phyloP scores from a whole-genome alignment of 2,329 filamentous ascomycete genomes.

The Cladosporium cucumerinum region DNA sequence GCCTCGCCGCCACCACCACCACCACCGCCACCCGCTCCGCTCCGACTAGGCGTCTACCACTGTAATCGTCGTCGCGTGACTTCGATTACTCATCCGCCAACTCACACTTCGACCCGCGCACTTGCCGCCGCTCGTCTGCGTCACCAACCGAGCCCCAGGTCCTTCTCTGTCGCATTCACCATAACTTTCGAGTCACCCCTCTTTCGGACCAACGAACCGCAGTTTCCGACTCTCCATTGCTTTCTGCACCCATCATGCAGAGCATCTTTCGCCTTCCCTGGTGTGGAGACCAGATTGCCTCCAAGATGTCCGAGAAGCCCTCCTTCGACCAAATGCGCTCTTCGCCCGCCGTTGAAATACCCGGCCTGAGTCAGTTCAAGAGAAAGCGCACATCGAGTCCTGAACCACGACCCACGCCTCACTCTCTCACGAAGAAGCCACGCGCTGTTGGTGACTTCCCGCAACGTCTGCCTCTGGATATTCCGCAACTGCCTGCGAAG shows the following conservation, averaged over 20 bases:
- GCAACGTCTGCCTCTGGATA: constrained; percentile 15
- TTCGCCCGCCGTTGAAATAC: constrained; percentile 45
- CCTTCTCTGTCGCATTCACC: constrained; percentile 23
- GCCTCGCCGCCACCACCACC: constrained; percentile 2
- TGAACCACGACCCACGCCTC: constrained; percentile 32
- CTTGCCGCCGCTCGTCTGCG: not conserved
- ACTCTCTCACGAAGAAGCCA: constrained; percentile 14
- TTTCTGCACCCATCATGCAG: constrained; percentile 41
- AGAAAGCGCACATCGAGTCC: constrained; percentile 55
- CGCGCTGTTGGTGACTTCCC: constrained; percentile 6
- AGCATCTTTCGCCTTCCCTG: constrained; percentile 51
- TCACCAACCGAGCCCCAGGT: not conserved
- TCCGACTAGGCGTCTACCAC: not conserved
- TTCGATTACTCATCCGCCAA: constrained; percentile 8
- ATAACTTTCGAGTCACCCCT: constrained; percentile 27
- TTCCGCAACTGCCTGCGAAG: constrained; percentile 13
- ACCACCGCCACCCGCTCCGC: not conserved
- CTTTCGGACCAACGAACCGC: constrained; percentile 21
- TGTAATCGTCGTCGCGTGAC: constrained; percentile 1
- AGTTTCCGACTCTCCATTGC: constrained; percentile 20
- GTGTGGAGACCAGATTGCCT: constrained; percentile 38
- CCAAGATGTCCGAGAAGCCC: constrained; percentile 34
- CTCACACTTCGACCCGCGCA: constrained; percentile 5
- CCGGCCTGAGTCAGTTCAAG: constrained; percentile 53
- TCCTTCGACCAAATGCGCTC: constrained; percentile 14